Evolutionary conservation across 805 yeast genomes (phyloP).

Genomic region (Candida parachauliodes): DNA sequence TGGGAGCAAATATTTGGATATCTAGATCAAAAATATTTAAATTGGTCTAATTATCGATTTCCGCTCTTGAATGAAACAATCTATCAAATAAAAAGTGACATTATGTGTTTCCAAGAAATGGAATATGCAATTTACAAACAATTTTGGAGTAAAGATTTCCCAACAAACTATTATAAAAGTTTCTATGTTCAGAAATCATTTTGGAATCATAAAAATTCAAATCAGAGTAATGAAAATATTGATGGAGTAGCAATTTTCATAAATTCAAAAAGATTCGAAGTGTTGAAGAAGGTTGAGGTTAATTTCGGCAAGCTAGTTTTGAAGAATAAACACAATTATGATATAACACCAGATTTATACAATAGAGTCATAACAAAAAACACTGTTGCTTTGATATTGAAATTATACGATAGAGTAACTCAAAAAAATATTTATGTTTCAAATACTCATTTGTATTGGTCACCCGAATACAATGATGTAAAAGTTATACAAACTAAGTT

Average conservation of each 20-base stretch:
- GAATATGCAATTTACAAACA: constrained; percentile 38
- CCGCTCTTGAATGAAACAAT: constrained; percentile 23
- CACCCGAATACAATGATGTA: constrained; percentile 46
- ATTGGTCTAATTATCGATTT: constrained; percentile 49
- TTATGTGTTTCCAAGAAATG: constrained; percentile 60
- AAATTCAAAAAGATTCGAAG: constrained; percentile 45
- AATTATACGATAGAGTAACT: constrained; percentile 42
- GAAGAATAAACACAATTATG: constrained; percentile 21
- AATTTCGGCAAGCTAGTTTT: constrained; percentile 27
- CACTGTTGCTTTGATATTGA: constrained; percentile 54
- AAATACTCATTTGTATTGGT: constrained; percentile 65
- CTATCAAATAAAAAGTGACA: constrained; percentile 45
- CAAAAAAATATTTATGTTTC: constrained; percentile 42
- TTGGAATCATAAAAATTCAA: constrained; percentile 38
- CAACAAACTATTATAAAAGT: constrained; percentile 35
- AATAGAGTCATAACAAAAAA: constrained; percentile 43
- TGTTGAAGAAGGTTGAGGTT: constrained; percentile 26
- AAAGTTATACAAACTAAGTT: constrained; percentile 52
- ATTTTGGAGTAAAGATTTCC: constrained; percentile 35
- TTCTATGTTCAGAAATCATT: constrained; percentile 49
- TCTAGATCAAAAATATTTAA: constrained; percentile 42
- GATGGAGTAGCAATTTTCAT: constrained; percentile 61
- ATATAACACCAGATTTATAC: constrained; percentile 28
- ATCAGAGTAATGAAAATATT: constrained; percentile 37
- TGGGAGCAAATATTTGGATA: constrained; percentile 57